Evolutionary conservation across 108 stramenopile genomes (phyloP).

Genomic region (Cyclotella atomus): DNA sequence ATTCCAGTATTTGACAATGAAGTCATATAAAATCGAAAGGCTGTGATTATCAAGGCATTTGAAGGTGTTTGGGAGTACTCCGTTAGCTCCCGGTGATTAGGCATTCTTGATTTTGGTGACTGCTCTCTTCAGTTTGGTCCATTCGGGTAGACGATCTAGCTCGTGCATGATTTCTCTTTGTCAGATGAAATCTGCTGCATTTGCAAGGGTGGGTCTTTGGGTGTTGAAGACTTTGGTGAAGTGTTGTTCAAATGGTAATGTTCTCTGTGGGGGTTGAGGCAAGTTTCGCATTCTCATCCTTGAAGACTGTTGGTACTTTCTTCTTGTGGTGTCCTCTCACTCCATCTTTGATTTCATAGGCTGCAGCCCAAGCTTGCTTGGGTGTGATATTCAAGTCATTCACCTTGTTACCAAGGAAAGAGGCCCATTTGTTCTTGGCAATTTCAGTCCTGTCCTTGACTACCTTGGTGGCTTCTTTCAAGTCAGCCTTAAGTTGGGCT

Average conservation of each 20-base stretch:
- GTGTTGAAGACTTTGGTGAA: not conserved
- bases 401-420: not conserved
- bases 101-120: not conserved
- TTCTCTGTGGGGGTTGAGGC: not conserved
- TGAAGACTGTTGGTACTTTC: too few relatives aligned
- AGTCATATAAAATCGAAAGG: not conserved
- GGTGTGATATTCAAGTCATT: not conserved
- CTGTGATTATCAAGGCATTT: constrained; percentile 2
- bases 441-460: not conserved
- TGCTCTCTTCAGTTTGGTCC: not conserved
- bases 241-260: not conserved
- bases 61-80: constrained; percentile 10
- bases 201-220: not conserved
- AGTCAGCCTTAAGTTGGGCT: not conserved
- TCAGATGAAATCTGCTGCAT: not conserved
- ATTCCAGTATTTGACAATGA: not conserved
- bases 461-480: not conserved
- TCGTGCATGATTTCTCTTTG: not conserved
- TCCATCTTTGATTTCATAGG: not conserved
- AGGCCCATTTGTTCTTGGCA: not conserved
- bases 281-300: not conserved
- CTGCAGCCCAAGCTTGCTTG: not conserved
- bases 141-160: not conserved
- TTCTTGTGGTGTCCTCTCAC: not conserved
- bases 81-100: constrained; percentile 12